Percentiles rank a stretch among this genome's conserved stretches.
phyloP scores from a whole-genome alignment of 352 stramenopile genomes.

The Globisporangium apiculatum region DNA sequence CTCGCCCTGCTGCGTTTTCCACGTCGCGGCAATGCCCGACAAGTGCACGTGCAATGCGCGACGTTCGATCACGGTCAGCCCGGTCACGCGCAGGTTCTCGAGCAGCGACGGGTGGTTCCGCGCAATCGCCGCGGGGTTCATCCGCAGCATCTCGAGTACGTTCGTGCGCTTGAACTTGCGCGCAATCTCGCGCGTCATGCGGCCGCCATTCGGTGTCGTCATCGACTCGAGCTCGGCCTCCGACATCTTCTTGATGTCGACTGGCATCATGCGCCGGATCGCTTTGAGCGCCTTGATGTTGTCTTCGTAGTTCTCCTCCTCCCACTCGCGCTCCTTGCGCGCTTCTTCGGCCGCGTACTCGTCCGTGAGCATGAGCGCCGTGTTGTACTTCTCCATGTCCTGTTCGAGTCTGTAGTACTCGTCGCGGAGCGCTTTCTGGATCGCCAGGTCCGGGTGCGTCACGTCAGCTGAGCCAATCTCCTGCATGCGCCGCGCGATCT shows the following conservation, averaged over 20 bases:
- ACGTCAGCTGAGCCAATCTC: conserved; percentile 91
- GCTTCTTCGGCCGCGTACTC: conserved; percentile 89
- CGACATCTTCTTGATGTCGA: conserved; percentile 89
- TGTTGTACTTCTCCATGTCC: conserved; percentile 94
- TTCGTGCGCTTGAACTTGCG: conserved; percentile 92
- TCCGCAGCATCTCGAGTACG: conserved; percentile 84
- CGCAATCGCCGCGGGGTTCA: conserved; percentile 82
- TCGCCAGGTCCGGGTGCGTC: conserved; percentile 65
- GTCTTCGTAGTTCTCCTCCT: conserved; percentile 82
- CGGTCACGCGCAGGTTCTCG: conserved; percentile 88
- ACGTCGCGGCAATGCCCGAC: conserved; percentile 72
- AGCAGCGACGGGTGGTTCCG: conserved; percentile 87
- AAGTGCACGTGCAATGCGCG: conserved; percentile 87
- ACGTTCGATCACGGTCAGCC: conserved; percentile 87
- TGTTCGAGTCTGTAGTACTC: conserved; percentile 91
- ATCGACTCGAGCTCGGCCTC: conserved; percentile 75
- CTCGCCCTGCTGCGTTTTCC: conserved; percentile 86
- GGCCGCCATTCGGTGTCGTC: conserved; percentile 66
- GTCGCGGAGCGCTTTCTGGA: conserved; percentile 85
- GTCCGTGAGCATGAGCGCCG: conserved; percentile 88
- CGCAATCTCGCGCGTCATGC: conserved; percentile 70
- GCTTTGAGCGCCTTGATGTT: conserved; percentile 87
- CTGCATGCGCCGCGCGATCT: conserved; percentile 88
- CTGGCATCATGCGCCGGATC: conserved; percentile 89
- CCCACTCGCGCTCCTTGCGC: conserved; percentile 88